A percentile compares a stretch with the other conserved stretches of the same genome.
Conservation (phyloP, 805 yeast genomes). For the Saturnispora quitensis region DNA sequence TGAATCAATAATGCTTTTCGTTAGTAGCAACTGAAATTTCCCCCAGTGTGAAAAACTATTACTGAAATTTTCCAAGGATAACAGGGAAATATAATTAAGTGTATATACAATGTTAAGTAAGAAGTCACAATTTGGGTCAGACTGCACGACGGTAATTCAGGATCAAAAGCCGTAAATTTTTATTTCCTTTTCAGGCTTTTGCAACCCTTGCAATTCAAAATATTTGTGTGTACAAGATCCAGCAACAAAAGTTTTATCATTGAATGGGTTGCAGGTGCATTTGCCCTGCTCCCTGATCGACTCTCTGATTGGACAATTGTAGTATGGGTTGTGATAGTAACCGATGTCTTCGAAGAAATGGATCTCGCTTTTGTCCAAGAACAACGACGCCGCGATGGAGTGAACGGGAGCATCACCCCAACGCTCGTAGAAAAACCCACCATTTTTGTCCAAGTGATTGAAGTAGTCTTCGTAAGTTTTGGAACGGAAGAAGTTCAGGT, state of each 20-base stretch:
- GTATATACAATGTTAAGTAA: not conserved
- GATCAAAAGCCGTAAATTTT: conserved; percentile 2
- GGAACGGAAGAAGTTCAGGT: conserved; percentile 61
- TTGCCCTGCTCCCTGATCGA: conserved; percentile 44
- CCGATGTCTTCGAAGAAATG: conserved; percentile 82
- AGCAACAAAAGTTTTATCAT: conserved; percentile 66
- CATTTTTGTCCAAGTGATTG: conserved; percentile 62
- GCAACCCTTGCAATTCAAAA: conserved; percentile 42
- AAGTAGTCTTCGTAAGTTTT: conserved; percentile 63
- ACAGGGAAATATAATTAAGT: not conserved
- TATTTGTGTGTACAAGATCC: conserved; percentile 61
- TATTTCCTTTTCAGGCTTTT: conserved; percentile 27
- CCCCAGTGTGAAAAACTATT: not conserved
- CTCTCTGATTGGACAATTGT: conserved; percentile 65
- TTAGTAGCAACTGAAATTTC: not conserved
- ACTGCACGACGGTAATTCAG: not conserved
- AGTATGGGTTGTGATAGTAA: conserved; percentile 72
- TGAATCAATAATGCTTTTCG: not conserved
- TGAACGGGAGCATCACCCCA: conserved; percentile 95
- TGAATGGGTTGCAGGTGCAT: conserved; percentile 65
- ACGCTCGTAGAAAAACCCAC: conserved; percentile 84
- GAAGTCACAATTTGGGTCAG: not conserved
- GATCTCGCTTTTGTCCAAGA: conserved; percentile 56
- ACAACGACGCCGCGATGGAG: conserved; percentile 74
- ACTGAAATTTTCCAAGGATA: not conserved